Percentiles rank a stretch among this genome's conserved stretches.
phyloP scores from a whole-genome alignment of 176 grass and related monocot species.

The Olyra latifolia region DNA sequence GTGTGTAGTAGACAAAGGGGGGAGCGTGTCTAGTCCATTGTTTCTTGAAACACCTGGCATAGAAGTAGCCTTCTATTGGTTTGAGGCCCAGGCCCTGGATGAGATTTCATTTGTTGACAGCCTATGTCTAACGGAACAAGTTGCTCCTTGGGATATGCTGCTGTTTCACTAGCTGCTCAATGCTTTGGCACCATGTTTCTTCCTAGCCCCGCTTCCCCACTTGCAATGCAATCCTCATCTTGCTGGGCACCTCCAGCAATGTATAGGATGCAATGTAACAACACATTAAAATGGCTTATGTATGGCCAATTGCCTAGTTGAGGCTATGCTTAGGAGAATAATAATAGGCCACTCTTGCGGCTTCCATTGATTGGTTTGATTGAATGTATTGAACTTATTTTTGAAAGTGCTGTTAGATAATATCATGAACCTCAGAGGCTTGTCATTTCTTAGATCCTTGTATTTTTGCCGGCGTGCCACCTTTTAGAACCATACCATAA shows the following conservation, averaged over 20 bases:
- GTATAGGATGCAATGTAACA: slow-evolving; percentile 36
- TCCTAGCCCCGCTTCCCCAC: background rate
- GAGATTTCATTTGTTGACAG: slow-evolving; percentile 3
- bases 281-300: background rate
- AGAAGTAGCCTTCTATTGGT: slow-evolving; percentile 1
- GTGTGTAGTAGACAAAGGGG: background rate
- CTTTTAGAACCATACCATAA: background rate
- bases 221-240: background rate
- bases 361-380: background rate
- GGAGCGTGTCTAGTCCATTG: background rate
- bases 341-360: background rate
- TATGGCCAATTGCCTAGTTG: slow-evolving; percentile 13
- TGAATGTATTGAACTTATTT: background rate
- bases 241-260: slow-evolving; percentile 8
- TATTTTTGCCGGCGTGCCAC: background rate
- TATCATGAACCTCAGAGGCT: background rate
- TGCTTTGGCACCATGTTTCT: background rate
- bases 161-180: background rate
- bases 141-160: background rate
- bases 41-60: background rate
- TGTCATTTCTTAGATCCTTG: background rate
- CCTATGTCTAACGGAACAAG: background rate
- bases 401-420: background rate
- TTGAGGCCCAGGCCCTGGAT: background rate
- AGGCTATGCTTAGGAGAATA: background rate